Evolutionary conservation across 495 filamentous ascomycete genomes (phyloP).

Genomic region (Gamarada debralockiae): DNA sequence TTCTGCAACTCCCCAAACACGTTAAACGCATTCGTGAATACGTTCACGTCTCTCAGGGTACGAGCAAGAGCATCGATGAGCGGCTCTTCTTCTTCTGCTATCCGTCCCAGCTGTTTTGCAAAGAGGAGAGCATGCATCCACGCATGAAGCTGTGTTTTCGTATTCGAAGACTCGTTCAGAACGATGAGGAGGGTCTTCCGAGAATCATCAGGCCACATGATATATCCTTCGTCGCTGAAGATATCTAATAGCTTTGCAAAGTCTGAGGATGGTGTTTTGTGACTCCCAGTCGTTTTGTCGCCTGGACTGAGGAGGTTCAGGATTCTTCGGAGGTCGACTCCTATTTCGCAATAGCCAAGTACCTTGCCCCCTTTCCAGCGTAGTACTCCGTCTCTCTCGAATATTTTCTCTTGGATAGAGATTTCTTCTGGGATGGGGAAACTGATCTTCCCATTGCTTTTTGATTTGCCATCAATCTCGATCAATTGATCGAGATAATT

Average conservation of each 20-base stretch:
- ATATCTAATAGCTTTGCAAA: conserved; percentile 44
- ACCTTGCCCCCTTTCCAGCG: conserved; percentile 48
- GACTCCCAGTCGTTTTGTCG: conserved; percentile 17
- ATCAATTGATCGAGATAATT: conserved; percentile 40
- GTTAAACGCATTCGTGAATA: background rate
- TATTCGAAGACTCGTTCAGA: conserved; percentile 54
- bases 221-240: conserved; percentile 47
- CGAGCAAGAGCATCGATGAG: background rate
- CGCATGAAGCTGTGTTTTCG: conserved; percentile 55
- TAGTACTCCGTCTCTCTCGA: conserved; percentile 59
- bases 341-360: conserved; percentile 47
- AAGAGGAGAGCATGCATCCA: conserved; percentile 72
- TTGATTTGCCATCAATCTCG: conserved; percentile 26
- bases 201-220: conserved; percentile 48
- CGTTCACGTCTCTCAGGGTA: background rate
- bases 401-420: conserved; percentile 64
- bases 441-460: background rate
- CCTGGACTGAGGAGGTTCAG: conserved; percentile 20
- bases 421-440: conserved; percentile 61
- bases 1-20: conserved; percentile 6
- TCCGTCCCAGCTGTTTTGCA: conserved; percentile 26
- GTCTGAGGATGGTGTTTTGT: conserved; percentile 28
- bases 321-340: conserved; percentile 36
- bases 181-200: conserved; percentile 52
- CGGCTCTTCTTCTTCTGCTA: background rate